phyloP scores from a whole-genome alignment of 176 grass and related monocot genomes.

The Alopecurus myosuroides region DNA sequence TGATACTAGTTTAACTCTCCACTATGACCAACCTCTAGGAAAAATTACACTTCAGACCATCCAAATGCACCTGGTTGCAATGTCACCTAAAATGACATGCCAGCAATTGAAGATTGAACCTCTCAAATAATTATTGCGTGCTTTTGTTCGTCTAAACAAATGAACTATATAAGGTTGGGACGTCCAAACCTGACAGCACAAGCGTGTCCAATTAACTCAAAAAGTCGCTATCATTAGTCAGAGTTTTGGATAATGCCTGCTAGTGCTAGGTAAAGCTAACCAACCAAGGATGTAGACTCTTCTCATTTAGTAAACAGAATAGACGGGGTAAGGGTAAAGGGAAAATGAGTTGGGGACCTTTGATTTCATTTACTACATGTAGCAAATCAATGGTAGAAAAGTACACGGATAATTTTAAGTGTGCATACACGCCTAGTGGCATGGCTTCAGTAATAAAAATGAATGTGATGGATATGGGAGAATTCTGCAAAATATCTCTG shows the following conservation, averaged over 20 bases:
- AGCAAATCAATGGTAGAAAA: not conserved
- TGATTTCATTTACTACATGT: not conserved
- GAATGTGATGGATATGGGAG: not conserved
- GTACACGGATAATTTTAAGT: not conserved
- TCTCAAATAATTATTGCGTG: too few species aligned
- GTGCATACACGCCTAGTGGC: not conserved
- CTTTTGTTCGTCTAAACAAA: not conserved
- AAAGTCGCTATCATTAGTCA: not conserved
- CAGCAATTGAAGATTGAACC: not conserved
- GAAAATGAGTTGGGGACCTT: not conserved
- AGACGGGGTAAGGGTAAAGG: not conserved
- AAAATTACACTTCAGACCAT: not conserved
- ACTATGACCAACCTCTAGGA: not conserved
- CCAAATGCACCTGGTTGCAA: not conserved
- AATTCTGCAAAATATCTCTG: not conserved
- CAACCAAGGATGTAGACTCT: not conserved
- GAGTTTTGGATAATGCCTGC: not conserved
- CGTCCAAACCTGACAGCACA: not conserved
- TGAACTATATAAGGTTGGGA: not conserved
- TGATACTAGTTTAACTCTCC: too few species aligned
- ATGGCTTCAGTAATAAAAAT: not conserved
- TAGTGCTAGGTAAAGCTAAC: not conserved
- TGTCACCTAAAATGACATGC: not conserved
- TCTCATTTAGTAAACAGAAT: not conserved
- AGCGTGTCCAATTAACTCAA: not conserved